Conservation (phyloP, 169 alveolate genomes). For the Babesia bigemina region DNA sequence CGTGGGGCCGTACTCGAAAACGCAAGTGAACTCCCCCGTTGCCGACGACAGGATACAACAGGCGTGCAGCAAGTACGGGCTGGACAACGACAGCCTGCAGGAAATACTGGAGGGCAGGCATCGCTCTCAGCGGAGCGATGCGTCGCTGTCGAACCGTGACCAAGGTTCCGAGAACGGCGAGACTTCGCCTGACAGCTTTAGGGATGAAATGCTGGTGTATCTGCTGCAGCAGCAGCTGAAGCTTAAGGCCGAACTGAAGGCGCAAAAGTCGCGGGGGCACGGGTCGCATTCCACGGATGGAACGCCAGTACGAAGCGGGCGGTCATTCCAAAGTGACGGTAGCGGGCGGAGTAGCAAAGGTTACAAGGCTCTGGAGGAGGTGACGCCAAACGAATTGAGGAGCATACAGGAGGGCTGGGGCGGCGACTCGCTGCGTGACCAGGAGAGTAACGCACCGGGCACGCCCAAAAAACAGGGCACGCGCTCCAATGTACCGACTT, state of each 20-base stretch:
- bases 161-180: slow-evolving; percentile 1
- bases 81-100: slow-evolving; percentile 17
- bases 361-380: slow-evolving; percentile 15
- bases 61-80: slow-evolving; percentile 25
- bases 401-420: slow-evolving; percentile 1
- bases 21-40: background rate
- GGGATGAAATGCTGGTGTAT: slow-evolving; percentile 36
- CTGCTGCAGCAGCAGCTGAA: slow-evolving; percentile 33
- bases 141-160: too few species aligned
- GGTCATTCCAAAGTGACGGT: background rate
- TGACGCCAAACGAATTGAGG: slow-evolving; percentile 10
- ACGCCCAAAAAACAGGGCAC: background rate
- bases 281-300: background rate
- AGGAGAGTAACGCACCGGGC: background rate
- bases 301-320: background rate
- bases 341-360: background rate
- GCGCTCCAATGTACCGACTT: background rate
- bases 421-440: background rate
- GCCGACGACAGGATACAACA: slow-evolving; percentile 2
- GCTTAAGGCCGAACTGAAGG: slow-evolving; percentile 11
- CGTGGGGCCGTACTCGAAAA: background rate
- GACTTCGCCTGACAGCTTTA: slow-evolving; percentile 11
- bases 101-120: slow-evolving; percentile 19
- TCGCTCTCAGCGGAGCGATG: background rate
- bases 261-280: background rate